These are phyloP conservation scores for Gnomoniopsis sp. DNA, from an alignment of 2,329 filamentous ascomycete genomes.

Conservation along the genomic window DNA sequence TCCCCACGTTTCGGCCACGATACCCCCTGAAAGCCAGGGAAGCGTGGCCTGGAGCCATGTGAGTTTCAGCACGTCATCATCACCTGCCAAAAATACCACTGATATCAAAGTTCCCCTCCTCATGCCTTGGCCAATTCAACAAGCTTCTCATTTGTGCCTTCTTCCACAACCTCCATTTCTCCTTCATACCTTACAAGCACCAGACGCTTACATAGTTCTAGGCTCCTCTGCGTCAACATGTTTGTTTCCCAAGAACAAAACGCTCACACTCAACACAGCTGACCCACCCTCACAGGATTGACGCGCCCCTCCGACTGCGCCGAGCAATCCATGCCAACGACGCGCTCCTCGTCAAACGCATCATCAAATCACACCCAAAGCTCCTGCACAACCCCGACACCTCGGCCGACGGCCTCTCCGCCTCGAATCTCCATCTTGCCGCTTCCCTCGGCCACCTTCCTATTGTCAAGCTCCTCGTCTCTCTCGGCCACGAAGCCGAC, in stretches of 20 bases:
- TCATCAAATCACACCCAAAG: conserved; percentile 67
- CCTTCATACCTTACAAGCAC: no score
- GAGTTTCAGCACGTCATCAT: not conserved
- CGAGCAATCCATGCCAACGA: conserved; percentile 78
- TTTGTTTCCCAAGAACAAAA: not conserved
- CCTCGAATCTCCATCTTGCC: conserved; percentile 81
- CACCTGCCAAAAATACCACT: not conserved
- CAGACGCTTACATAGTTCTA: no score
- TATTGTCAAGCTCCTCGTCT: conserved; percentile 67
- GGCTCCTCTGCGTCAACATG: not conserved
- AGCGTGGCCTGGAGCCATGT: no score
- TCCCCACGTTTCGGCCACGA: no score
- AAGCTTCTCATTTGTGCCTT: not conserved
- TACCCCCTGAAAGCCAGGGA: no score
- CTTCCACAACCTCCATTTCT: no score
- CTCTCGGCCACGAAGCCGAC: conserved; percentile 65
- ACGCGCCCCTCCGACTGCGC: conserved; percentile 71
- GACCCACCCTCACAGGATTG: conserved; percentile 59
- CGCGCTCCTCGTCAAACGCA: conserved; percentile 67
- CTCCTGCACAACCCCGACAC: conserved; percentile 78
- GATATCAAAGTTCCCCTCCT: no score
- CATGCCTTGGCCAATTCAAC: not conserved
- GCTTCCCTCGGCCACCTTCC: conserved; percentile 67
- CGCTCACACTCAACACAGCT: not conserved
- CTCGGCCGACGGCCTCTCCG: conserved; percentile 64